Evolutionary conservation across 1,139 yeast genomes (phyloP).

Genomic region (Saccharomyces hybrid): DNA sequence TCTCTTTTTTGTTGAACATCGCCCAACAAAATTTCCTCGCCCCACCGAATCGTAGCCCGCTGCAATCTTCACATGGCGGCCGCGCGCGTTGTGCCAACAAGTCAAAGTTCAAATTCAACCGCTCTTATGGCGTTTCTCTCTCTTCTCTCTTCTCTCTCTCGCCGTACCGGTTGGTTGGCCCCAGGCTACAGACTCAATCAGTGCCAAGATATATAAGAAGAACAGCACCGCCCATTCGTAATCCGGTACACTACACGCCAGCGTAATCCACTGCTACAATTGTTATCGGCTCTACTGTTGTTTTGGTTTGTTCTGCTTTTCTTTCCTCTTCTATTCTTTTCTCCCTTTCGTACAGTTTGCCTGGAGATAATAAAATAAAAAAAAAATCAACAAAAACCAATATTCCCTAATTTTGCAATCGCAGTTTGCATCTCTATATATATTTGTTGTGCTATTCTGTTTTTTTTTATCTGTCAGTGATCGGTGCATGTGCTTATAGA

Average conservation of each 20-base stretch:
- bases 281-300: background rate
- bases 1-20: background rate
- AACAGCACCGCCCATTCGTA: conserved; percentile 1
- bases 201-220: conserved; percentile 1
- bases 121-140: background rate
- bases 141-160: background rate
- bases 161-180: background rate
- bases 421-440: background rate
- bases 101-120: background rate
- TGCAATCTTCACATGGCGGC: background rate
- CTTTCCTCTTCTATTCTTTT: background rate
- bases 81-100: conserved; percentile 1
- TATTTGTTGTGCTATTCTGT: background rate
- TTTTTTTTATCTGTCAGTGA: background rate
- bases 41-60: conserved; percentile 1
- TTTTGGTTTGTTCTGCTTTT: background rate
- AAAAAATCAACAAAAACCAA: background rate
- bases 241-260: background rate
- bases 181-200: background rate
- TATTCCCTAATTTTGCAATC: background rate
- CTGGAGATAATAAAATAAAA: background rate
- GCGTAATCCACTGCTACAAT: background rate
- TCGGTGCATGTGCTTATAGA: background rate
- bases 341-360: background rate
- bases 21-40: conserved; percentile 1